phyloP scores from a whole-genome alignment of 202 grass and related monocot genomes.

The Setaria viridis region DNA sequence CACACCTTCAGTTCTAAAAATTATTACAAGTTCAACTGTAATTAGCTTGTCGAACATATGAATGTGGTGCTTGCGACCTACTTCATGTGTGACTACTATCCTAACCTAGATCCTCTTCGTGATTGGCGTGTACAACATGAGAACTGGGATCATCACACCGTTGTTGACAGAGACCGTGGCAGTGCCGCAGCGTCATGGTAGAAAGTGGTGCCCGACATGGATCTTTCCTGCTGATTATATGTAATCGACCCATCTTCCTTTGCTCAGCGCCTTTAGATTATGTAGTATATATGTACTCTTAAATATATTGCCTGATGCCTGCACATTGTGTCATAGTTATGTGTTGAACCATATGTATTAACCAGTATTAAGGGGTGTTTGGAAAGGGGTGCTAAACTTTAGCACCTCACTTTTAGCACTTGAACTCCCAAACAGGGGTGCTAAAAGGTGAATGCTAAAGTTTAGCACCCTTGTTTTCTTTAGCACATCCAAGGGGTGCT shows the following conservation, averaged over 20 bases:
- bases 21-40: neutral
- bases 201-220: neutral
- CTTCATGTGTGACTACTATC: constrained; percentile 4
- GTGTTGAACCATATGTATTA: neutral
- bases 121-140: constrained; percentile 28
- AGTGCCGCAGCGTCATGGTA: neutral
- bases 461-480: too few species aligned
- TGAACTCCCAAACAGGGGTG: too few species aligned
- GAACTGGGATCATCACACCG: neutral
- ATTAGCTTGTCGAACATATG: neutral
- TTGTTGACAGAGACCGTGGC: neutral
- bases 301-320: neutral
- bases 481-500: too few species aligned
- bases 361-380: too few species aligned
- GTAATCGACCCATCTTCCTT: neutral
- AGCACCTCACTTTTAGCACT: too few species aligned
- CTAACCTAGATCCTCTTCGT: neutral
- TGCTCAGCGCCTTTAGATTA: neutral
- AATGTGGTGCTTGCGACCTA: neutral
- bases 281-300: neutral
- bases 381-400: too few species aligned
- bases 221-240: neutral
- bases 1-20: neutral
- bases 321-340: neutral
- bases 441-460: too few species aligned